phyloP scores from a whole-genome alignment of 2,329 filamentous ascomycete species.

The Sporothrix luriei region DNA sequence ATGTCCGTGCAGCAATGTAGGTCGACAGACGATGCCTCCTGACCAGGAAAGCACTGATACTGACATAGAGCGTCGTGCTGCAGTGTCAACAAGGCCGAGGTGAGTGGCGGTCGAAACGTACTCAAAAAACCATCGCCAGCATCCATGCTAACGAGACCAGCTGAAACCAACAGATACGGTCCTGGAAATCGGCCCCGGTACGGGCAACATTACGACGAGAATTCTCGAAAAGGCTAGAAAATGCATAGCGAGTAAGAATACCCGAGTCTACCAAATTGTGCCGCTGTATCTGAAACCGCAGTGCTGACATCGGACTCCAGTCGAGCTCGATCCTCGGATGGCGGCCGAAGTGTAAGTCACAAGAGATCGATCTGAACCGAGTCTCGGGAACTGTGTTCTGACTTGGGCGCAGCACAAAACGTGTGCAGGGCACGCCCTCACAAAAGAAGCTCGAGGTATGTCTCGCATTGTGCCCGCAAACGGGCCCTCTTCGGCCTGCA shows the following conservation, averaged over 20 bases:
- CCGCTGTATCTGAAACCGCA: neutral
- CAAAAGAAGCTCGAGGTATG: conserved; percentile 80
- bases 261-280: neutral
- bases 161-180: conserved; percentile 90
- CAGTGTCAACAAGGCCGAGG: conserved; percentile 37
- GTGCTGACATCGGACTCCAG: conserved; percentile 42
- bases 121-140: neutral
- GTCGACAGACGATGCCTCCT: conserved; percentile 13
- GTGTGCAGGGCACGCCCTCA: conserved; percentile 85
- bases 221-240: conserved; percentile 88
- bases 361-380: neutral
- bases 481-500: neutral
- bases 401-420: conserved; percentile 59
- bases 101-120: conserved; percentile 1
- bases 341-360: conserved; percentile 87
- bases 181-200: conserved; percentile 84
- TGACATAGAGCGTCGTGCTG: neutral
- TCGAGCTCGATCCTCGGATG: conserved; percentile 96
- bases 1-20: conserved; percentile 34
- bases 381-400: neutral
- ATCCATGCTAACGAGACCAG: conserved; percentile 50
- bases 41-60: neutral
- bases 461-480: neutral
- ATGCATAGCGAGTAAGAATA: conserved; percentile 57
- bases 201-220: conserved; percentile 80